Evolutionary conservation across 768 basidiomycete species (phyloP), one percentile per base, ranked within the genome.

Genomic region (Bullera alba): DNA sequence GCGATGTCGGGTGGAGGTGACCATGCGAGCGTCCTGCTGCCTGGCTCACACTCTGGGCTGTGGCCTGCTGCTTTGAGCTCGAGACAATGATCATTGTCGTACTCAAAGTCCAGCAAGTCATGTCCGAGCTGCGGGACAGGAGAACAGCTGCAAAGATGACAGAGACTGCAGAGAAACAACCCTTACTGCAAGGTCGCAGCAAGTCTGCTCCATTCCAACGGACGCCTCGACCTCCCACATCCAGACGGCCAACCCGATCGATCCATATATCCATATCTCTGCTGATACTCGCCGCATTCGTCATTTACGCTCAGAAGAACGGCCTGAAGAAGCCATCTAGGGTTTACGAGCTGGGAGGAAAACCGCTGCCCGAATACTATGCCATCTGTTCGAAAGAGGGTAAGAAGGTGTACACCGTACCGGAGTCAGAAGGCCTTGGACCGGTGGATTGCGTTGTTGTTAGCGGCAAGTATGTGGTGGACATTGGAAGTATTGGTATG

Each of bases 361-460:
- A 25, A 21, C 16, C 28, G 4, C 48, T 64, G 7, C 65, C 65
- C 3, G 51, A 46, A 2, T 38, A 32, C 8, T 67, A 60, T 48
- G 63, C 43, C 15, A 50, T 67, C 4, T 67, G 65, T 30, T 57
- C 65, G 7, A 52, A 53, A 35, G 62, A 62, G 7, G 54, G 60
- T 2, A 42, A 51, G 30, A 56, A 51, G 35, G 50, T 64, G 3
- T 64, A 67, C 48, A 64, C 62, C 19, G 63, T 67, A 6, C 65
- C 65, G 2, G 51, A 49, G 21, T 51, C 46, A 25, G 55, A 50
- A 5, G 65, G 60, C 4, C 39, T 67, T 7, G 65, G 65, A 4
- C 42, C 45, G 26, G 55, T 51, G 10, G 60, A 67, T 37, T 67
- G 65, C 37, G 60, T 64, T 3, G 65, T 67, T 5, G 57, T 67